These are phyloP conservation scores for Mycena vitilis DNA, from an alignment of 768 basidiomycete genomes.

Conservation along the genomic window DNA sequence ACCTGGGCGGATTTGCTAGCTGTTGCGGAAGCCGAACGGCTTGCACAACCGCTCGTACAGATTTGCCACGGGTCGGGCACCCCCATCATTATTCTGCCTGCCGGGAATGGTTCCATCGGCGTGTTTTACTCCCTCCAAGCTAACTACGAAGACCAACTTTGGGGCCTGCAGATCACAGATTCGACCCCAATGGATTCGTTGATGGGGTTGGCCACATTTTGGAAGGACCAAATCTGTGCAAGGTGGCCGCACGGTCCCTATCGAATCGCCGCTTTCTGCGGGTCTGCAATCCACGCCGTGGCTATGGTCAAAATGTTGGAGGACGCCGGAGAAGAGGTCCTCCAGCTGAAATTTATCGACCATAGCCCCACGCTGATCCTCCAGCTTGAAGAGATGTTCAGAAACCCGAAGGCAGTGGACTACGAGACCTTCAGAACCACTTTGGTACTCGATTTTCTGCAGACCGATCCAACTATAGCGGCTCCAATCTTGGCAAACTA, in stretches of 20 bases:
- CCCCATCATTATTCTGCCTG: slow-evolving; percentile 32
- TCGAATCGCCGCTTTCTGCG: slow-evolving; percentile 29
- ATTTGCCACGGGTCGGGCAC: slow-evolving; percentile 28
- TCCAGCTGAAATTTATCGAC: slow-evolving; percentile 32
- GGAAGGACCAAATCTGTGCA: slow-evolving; percentile 20
- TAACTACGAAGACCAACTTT: slow-evolving; percentile 25
- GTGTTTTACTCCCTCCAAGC: slow-evolving; percentile 26
- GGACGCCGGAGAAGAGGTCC: slow-evolving; percentile 30
- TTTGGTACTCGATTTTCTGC: slow-evolving; percentile 20
- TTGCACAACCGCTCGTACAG: slow-evolving; percentile 25
- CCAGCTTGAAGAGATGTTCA: slow-evolving; percentile 8
- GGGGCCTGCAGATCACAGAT: slow-evolving; percentile 34
- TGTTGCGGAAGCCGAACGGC: neutral
- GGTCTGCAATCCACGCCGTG: slow-evolving; percentile 21
- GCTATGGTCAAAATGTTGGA: slow-evolving; percentile 30
- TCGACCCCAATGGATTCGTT: slow-evolving; percentile 26
- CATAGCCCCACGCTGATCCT: slow-evolving; percentile 16
- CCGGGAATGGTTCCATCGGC: slow-evolving; percentile 27
- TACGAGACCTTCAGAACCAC: slow-evolving; percentile 22
- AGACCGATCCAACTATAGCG: slow-evolving; percentile 24
- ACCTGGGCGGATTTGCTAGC: slow-evolving; percentile 40
- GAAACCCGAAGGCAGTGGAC: slow-evolving; percentile 16
- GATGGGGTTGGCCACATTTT: slow-evolving; percentile 24
- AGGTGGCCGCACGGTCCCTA: slow-evolving; percentile 32
- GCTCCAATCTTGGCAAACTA: slow-evolving; percentile 21